A percentile compares a stretch with the other conserved stretches of the same genome.
Evolutionary conservation across 169 alveolate species (phyloP).

Genomic region (Eimeria acervulina): DNA sequence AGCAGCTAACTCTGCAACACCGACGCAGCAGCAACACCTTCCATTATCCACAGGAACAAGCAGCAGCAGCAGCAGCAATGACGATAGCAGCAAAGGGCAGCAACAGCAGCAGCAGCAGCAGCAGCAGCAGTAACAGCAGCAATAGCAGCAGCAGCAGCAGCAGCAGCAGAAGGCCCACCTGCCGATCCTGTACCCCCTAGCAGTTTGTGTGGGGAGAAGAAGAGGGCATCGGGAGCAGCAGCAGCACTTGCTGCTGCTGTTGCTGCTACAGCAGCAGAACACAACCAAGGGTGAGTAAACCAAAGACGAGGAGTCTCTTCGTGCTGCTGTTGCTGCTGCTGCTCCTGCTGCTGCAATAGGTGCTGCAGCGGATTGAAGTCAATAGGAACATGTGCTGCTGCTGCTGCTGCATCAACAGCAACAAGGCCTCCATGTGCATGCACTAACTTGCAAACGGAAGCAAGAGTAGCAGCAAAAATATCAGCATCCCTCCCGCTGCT

Average conservation of each 20-base stretch:
- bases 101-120: constrained; percentile 32
- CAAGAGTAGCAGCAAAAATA: constrained; percentile 20
- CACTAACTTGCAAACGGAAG: constrained; percentile 42
- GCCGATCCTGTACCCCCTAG: constrained; percentile 90
- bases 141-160: constrained; percentile 89
- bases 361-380: too few relatives aligned
- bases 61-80: constrained; percentile 40
- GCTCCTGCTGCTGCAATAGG: too few relatives aligned
- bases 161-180: constrained; percentile 81
- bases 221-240: constrained; percentile 92
- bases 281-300: not conserved
- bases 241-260: not conserved
- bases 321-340: too few relatives aligned
- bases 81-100: not conserved
- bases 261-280: constrained; percentile 12
- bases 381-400: too few relatives aligned
- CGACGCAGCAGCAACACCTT: not conserved
- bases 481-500: not conserved
- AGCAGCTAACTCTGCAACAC: too few relatives aligned
- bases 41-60: too few relatives aligned
- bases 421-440: constrained; percentile 51
- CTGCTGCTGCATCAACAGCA: constrained; percentile 79
- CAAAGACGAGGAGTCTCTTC: not conserved
- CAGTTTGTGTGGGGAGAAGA: constrained; percentile 96
- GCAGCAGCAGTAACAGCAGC: not conserved